Percentiles rank a stretch among this genome's conserved stretches.
Conservation (phyloP, 768 basidiomycete genomes). For the Strobilomyces echinocephalus region DNA sequence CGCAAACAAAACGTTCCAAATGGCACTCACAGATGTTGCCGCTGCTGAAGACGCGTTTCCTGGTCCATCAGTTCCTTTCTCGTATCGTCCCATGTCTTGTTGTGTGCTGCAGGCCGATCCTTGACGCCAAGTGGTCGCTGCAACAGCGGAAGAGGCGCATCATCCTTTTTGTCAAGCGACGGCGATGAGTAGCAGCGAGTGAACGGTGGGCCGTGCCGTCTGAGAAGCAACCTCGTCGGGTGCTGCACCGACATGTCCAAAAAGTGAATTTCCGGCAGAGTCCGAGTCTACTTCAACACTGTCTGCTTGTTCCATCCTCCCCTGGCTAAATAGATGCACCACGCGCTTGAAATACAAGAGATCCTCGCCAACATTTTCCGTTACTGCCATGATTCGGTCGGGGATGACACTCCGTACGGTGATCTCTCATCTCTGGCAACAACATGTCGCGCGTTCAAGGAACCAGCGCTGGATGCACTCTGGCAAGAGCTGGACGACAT, state of each 20-base stretch:
- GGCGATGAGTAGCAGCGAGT: conserved; percentile 20
- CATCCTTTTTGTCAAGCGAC: conserved; percentile 4
- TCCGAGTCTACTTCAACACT: too few relatives aligned
- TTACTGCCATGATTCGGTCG: too few relatives aligned
- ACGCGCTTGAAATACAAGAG: too few relatives aligned
- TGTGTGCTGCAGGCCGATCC: conserved; percentile 57
- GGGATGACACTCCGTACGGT: too few relatives aligned
- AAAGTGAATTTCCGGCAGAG: too few relatives aligned
- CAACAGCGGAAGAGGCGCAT: conserved; percentile 35
- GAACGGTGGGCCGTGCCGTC: not conserved
- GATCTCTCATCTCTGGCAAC: too few relatives aligned
- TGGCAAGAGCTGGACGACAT: too few relatives aligned
- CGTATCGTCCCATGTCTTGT: conserved; percentile 55
- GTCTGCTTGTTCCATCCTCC: too few relatives aligned
- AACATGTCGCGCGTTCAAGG: too few relatives aligned
- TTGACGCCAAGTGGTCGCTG: conserved; percentile 73
- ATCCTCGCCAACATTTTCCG: too few relatives aligned
- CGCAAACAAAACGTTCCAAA: not conserved
- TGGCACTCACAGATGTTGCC: conserved; percentile 50
- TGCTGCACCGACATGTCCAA: conserved; percentile 18
- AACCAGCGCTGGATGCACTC: too few relatives aligned
- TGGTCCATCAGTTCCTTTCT: conserved; percentile 67
- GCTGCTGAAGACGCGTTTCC: conserved; percentile 64
- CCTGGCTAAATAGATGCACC: too few relatives aligned
- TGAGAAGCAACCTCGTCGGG: conserved; percentile 7